Base-by-base conservation (phyloP, 116 monocot genomes). In the Iris pallida region DNA sequence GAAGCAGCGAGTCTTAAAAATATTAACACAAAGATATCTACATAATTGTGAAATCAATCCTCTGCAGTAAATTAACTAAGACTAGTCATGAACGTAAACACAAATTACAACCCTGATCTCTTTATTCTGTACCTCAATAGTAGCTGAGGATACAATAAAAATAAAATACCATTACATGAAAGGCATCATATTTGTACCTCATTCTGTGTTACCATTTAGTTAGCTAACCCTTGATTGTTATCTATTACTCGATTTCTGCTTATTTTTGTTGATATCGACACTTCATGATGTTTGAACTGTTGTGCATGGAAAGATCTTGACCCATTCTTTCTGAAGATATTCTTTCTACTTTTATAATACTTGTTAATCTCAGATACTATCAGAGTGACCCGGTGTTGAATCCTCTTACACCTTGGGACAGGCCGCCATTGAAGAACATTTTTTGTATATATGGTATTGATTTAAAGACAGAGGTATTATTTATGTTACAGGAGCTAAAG, bases 391-490 rank as follows among this genome's bases (percentile, higher is more conserved):
- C 96, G 16, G 87, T 96, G 41, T 75, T 96, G 18, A 96, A 96
- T 80, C 96, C 96, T 79, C 85, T 89, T 19, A 92, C 96, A 73
- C 89, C 96, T 59, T 96, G 96, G 96, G 92, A 96, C 55, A 87
- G 96, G 74, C 96, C 96, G 52, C 96, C 96, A 45, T 59, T 96
- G 59, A 96, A 89, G 79, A 96, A 92, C 43, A 75, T 96, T 56
- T 96, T 92, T 68, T 96, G 96, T 64, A 96, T 96, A 46, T 96
- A 96, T 76, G 89, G 96, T 16, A 74, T 92, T 81, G 92, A 92
- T 79, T 82, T 57, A 60, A 96, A 91, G 79, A 96, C 95, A 65
- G 95, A 96, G 95, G 95, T 96, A 82, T 65, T 2, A 18, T 12
- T 41, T 61, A 15, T 57, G 42, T 30, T 76, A 11, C 53, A 16